Conservation (phyloP, 2,329 filamentous ascomycete species). For the Pseudopithomyces chartarum region DNA sequence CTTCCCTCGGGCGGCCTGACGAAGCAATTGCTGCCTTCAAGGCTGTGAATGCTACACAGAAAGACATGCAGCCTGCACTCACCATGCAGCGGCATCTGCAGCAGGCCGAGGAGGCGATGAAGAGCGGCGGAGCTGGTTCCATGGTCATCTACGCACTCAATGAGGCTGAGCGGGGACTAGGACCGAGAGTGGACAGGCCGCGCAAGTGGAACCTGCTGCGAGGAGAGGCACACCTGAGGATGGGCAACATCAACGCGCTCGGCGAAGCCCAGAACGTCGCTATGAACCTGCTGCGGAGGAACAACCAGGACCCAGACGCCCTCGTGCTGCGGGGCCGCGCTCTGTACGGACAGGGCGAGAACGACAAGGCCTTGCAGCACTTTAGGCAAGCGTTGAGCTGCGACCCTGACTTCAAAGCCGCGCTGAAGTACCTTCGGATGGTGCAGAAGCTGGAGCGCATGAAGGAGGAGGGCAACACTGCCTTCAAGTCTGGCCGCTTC, state of each 20-base stretch:
- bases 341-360: slow-evolving; percentile 89
- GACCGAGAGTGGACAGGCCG: slow-evolving; percentile 74
- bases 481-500: slow-evolving; percentile 85
- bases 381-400: slow-evolving; percentile 88
- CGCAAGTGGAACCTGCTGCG: slow-evolving; percentile 94
- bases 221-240: slow-evolving; percentile 88
- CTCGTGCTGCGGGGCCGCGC: slow-evolving; percentile 86
- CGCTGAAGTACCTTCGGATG: slow-evolving; percentile 84
- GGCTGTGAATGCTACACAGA: slow-evolving; percentile 80
- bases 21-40: slow-evolving; percentile 84
- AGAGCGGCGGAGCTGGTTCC: slow-evolving; percentile 77
- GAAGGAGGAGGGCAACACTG: slow-evolving; percentile 89
- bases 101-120: slow-evolving; percentile 78
- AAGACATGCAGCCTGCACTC: slow-evolving; percentile 81
- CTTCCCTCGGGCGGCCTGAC: slow-evolving; percentile 80
- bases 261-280: slow-evolving; percentile 93
- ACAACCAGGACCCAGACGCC: slow-evolving; percentile 91
- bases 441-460: slow-evolving; percentile 91
- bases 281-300: slow-evolving; percentile 82
- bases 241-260: slow-evolving; percentile 85
- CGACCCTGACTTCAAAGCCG: slow-evolving; percentile 89
- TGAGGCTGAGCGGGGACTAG: slow-evolving; percentile 82
- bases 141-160: slow-evolving; percentile 93
- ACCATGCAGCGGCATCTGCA: slow-evolving; percentile 83
- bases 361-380: slow-evolving; percentile 90